Evolutionary conservation across 805 yeast species (phyloP), one percentile per base, ranked within the genome.

Genomic region (Yarrowia bubula): DNA sequence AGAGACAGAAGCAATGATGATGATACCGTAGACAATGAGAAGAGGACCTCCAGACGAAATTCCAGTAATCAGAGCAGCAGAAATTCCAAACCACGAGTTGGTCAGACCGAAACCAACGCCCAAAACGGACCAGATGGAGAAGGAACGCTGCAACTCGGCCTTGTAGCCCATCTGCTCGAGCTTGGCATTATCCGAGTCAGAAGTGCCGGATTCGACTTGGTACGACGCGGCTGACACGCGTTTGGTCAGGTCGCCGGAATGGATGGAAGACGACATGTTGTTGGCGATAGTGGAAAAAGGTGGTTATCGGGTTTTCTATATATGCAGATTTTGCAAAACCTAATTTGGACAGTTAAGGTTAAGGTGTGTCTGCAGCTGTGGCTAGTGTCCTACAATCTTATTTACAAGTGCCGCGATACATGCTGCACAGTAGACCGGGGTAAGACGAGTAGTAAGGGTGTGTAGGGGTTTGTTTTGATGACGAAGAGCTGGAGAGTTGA

Each of bases 31-130:
- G 6, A 88, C 84, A 31, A 87, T 71, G 15, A 87, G 86, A 2
- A 85, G 82, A 18, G 84, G 82, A 35, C 90, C 90, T 5, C 86
- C 79, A 43, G 86, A 86, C 60, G 83, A 79, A 71, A 85, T 80
- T 50, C 85, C 86, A 69, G 84, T 85, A 71, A 80, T 79, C 65
- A 86, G 77, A n/a, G 87, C 81, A 7, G 89, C 83, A 4, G 88
- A 85, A 64, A 86, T 80, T 4, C 89, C 86, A 10, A 88, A 87
- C 71, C 87, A 80, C 63, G 86, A 78, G 13, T 88, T 87, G 73
- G 86, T 78, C 60, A 86, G 86, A 2, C 87, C 81, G 71, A 86
- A 86, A 1, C 88, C 83, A 46, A 86, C 86, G 1, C 75, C 75
- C 15, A 72, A 42, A 70, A 73, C 70, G 11, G 87, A 82, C 73